Base-by-base conservation (phyloP, 257 asterid genomes). In the Gentiana dahurica region DNA sequence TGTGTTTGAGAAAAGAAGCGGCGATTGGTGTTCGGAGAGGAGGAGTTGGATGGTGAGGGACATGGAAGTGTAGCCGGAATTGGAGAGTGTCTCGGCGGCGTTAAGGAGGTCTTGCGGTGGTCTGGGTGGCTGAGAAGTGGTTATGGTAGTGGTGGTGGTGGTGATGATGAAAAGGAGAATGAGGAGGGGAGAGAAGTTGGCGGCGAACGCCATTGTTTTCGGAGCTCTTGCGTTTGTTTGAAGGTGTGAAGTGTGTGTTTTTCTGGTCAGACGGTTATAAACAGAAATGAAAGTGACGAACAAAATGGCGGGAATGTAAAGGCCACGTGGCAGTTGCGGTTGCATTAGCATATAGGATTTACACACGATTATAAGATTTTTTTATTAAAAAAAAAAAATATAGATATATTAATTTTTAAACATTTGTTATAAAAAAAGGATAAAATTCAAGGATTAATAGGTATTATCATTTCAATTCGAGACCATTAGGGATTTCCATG, bases 1-100 rank as follows among this genome's bases (percentile, higher is more conserved):
- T 34, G 68, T 15, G 8, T 57, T 34, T 38, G 73, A 59, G 15
- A 34, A 34, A 53, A 6, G 57, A 10, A 52, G 56, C 34, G 56
- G 56, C 5, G 57, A 52, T 43, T 49, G 61, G 67, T 34, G 63
- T 71, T n/a, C 59, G 44, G 46, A 49, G 71, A 41, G 65, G 88
- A 56, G 34, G 75, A 73, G 76, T 13, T 80, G 77, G 55, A 89
- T 77, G 34, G 83, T 78, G 65, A 86, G 83, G 8, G 94, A 78
- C 97, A 89, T 89, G 34, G 94, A 75, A 0, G 49, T 55, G 74
- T 75, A 82, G 54, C 92, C 94, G 38, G 90, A 80, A 49, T 63
- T 79, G 1, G 86, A 75, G 34, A 89, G 88, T 7, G 88, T 75
- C 12, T 84, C 93, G 12, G 68, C 92, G n/a, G 95, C 95, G 65